phyloP scores from a whole-genome alignment of 2,329 filamentous ascomycete species.

The Bipolaris cookei region DNA sequence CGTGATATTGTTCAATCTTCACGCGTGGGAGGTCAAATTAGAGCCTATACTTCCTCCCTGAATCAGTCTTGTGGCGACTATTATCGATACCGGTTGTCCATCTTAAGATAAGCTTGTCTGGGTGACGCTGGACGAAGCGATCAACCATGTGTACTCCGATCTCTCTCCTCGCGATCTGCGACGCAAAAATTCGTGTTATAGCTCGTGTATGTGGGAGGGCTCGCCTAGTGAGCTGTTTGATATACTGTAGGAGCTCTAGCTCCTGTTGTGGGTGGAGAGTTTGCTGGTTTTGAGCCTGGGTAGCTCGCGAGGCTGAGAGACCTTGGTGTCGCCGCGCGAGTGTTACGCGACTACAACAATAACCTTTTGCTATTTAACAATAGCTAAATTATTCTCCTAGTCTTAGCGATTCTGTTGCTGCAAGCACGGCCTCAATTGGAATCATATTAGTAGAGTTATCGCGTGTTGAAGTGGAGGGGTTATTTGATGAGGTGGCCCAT shows the following conservation, averaged over 20 bases:
- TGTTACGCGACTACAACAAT: no score
- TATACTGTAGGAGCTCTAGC: no score
- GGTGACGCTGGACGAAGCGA: neutral
- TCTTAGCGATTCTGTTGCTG: conserved; percentile 10
- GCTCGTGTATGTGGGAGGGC: no score
- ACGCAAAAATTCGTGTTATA: neutral
- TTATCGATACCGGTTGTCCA: conserved; percentile 8
- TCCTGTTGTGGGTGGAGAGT: no score
- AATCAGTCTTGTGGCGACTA: conserved; percentile 16
- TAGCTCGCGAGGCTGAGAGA: no score
- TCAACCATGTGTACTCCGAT: neutral
- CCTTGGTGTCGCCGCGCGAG: no score
- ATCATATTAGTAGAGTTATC: conserved; percentile 17
- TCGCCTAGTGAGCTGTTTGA: no score
- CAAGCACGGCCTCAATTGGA: conserved; percentile 13
- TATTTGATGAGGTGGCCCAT: neutral
- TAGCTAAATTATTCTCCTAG: conserved; percentile 9
- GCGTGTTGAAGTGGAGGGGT: neutral
- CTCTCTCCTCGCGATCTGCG: neutral
- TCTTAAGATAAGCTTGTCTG: neutral
- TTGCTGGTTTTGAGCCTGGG: no score
- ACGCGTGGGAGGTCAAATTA: conserved; percentile 14
- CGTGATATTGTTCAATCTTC: conserved; percentile 7
- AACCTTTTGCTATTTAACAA: neutral
- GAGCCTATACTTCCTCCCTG: conserved; percentile 10